Conservation (phyloP, 2,329 filamentous ascomycete species). For the Aureobasidium melanogenum region DNA sequence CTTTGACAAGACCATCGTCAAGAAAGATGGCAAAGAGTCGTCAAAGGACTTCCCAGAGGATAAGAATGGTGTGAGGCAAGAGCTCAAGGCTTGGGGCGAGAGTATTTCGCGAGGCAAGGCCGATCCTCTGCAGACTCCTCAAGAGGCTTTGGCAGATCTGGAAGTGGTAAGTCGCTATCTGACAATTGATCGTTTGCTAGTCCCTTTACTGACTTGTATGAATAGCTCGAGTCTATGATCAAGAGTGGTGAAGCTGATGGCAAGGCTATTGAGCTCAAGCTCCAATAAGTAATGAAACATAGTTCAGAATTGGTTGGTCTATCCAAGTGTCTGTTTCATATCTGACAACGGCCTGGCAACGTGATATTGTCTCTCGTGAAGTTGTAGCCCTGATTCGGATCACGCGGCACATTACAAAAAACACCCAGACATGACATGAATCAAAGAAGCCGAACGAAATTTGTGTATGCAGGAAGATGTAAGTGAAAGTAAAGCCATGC, state of each 20-base stretch:
- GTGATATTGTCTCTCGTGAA: background rate
- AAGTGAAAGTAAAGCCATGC: background rate
- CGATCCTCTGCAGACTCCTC: conserved; percentile 45
- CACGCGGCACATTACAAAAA: no score
- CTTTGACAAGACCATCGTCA: conserved; percentile 34
- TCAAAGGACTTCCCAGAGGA: conserved; percentile 37
- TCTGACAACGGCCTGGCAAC: background rate
- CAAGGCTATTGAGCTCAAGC: conserved; percentile 23
- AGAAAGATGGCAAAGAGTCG: conserved; percentile 24
- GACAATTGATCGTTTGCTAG: background rate
- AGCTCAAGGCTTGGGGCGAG: conserved; percentile 54
- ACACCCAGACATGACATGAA: no score
- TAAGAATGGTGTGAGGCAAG: conserved; percentile 47
- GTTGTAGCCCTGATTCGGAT: no score
- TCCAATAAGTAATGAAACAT: background rate
- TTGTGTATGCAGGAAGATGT: background rate
- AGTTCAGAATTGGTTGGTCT: background rate
- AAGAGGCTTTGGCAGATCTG: conserved; percentile 53
- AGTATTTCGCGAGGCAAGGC: conserved; percentile 39
- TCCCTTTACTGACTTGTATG: background rate
- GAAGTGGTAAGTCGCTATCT: conserved; percentile 39
- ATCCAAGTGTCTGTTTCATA: background rate
- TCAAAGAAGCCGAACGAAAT: background rate
- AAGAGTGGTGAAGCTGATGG: conserved; percentile 33
- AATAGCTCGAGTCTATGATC: conserved; percentile 30